These are phyloP conservation scores for Trifolium pratense DNA, from an alignment of 306 rosid genomes.

Conservation along the genomic window DNA sequence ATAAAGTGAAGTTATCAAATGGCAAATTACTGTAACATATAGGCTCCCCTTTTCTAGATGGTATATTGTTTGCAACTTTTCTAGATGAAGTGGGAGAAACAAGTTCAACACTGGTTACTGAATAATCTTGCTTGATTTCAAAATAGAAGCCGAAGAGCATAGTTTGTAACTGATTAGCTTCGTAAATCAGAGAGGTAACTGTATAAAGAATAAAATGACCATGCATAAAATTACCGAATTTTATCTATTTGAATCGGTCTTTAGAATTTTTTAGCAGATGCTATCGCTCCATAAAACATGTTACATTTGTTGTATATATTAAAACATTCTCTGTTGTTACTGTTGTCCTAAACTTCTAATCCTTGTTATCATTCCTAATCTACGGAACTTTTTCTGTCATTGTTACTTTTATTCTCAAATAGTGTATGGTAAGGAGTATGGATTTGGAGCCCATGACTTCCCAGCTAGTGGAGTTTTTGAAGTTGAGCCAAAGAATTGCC, in stretches of 20 bases:
- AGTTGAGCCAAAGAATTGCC: conserved; percentile 91
- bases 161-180: background rate
- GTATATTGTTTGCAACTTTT: background rate
- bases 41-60: background rate
- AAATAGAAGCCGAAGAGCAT: conserved; percentile 3
- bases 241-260: no score
- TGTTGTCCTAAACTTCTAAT: conserved; percentile 14
- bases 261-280: conserved; percentile 24
- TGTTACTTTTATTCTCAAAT: conserved; percentile 30
- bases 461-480: conserved; percentile 97
- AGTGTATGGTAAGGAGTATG: conserved; percentile 96
- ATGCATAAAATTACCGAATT: no score
- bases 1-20: background rate
- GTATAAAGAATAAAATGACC: no score
- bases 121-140: background rate
- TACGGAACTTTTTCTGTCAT: conserved; percentile 3
- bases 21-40: background rate
- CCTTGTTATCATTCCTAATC: conserved; percentile 26
- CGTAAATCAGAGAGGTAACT: background rate
- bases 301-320: conserved; percentile 23
- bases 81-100: background rate
- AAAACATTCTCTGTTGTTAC: conserved; percentile 8
- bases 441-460: conserved; percentile 94
- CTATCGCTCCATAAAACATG: conserved; percentile 1
- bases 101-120: background rate